phyloP scores from a whole-genome alignment of 306 rosid species.

The Malus domestica region DNA sequence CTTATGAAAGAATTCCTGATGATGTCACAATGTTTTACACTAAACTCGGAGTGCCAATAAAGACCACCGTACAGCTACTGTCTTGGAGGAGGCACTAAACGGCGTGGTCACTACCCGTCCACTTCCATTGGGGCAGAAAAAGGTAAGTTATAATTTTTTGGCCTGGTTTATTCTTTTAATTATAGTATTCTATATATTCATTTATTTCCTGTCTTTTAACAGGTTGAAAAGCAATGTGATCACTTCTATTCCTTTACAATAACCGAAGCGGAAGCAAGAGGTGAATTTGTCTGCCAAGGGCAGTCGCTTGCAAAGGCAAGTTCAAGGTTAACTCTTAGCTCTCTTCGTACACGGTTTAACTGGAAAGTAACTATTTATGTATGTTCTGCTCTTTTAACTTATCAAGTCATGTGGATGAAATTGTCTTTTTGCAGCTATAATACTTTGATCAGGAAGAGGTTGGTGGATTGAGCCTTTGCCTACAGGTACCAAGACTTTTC shows the following conservation, averaged over 20 bases:
- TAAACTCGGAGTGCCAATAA: slow-evolving; percentile 96
- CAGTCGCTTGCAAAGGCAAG: slow-evolving; percentile 88
- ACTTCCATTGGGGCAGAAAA: slow-evolving; percentile 8
- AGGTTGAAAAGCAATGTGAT: slow-evolving; percentile 95
- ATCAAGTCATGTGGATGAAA: background rate
- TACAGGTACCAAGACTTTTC: slow-evolving; percentile 58
- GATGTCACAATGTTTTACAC: slow-evolving; percentile 1
- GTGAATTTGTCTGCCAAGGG: slow-evolving; percentile 93
- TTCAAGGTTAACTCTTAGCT: slow-evolving; percentile 57
- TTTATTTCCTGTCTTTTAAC: slow-evolving; percentile 17
- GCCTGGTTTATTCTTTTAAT: background rate
- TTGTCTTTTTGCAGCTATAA: slow-evolving; percentile 50
- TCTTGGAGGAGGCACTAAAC: slow-evolving; percentile 92
- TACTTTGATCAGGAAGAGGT: slow-evolving; percentile 82
- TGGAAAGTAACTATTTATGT: background rate
- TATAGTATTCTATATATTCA: background rate
- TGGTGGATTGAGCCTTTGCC: slow-evolving; percentile 81
- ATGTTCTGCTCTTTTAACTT: background rate
- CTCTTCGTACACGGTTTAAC: background rate
- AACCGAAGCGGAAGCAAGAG: slow-evolving; percentile 70
- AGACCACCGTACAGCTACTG: slow-evolving; percentile 81
- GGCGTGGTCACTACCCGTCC: slow-evolving; percentile 10
- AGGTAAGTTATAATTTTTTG: slow-evolving; percentile 34
- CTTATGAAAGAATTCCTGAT: background rate
- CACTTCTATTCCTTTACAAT: slow-evolving; percentile 82